Conservation (phyloP, 2,329 filamentous ascomycete species). For the Aspergillus aculeatus region DNA sequence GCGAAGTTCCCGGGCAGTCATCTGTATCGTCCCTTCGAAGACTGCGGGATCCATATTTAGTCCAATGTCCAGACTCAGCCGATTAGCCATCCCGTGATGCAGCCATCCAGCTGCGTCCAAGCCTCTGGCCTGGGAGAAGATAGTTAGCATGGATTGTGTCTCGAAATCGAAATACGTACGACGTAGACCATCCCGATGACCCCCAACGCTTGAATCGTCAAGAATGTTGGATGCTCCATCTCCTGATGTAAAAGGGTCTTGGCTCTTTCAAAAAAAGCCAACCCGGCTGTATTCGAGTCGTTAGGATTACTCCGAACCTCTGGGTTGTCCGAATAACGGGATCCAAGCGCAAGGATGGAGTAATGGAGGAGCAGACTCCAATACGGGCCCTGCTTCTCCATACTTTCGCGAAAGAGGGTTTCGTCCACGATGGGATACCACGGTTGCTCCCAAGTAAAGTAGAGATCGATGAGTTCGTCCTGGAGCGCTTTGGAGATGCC, state of each 20-base stretch:
- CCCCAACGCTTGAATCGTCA: conserved; percentile 38
- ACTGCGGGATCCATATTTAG: conserved; percentile 36
- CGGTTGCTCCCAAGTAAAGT: conserved; percentile 40
- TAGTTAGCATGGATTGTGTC: background rate
- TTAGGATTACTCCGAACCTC: conserved; percentile 31
- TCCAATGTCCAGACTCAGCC: conserved; percentile 39
- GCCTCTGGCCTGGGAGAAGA: conserved; percentile 29
- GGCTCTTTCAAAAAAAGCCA: conserved; percentile 31
- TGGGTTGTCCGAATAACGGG: conserved; percentile 32
- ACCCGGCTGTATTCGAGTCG: conserved; percentile 37
- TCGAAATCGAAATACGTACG: conserved; percentile 18
- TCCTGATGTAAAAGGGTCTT: conserved; percentile 23
- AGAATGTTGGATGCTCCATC: conserved; percentile 33
- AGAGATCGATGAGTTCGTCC: conserved; percentile 34
- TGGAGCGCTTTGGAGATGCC: conserved; percentile 25
- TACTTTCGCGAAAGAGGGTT: conserved; percentile 33
- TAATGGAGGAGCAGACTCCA: conserved; percentile 27
- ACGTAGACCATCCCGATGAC: conserved; percentile 30
- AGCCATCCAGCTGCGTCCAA: conserved; percentile 39
- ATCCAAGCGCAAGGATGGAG: conserved; percentile 29
- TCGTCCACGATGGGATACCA: conserved; percentile 41
- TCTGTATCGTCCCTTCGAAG: conserved; percentile 25
- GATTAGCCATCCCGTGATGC: conserved; percentile 38
- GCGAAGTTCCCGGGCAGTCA: conserved; percentile 31
- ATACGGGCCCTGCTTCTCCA: conserved; percentile 27